Conservation (phyloP, 495 filamentous ascomycete species). For the Talaromyces trachyspermus region DNA sequence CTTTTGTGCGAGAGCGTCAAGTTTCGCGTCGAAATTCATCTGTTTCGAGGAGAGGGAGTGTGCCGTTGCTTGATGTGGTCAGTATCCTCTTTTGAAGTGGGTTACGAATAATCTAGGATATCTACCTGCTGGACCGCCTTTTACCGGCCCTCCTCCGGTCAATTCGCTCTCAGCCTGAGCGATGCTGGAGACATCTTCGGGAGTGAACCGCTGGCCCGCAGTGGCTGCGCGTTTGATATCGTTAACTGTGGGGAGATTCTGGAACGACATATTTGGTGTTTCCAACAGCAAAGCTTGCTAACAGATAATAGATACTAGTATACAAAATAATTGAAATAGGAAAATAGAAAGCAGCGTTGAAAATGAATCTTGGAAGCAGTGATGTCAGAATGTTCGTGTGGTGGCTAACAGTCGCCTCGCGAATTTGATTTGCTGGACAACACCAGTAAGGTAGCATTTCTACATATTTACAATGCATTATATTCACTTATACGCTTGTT, state of each 20-base stretch:
- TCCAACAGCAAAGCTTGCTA: too few relatives aligned
- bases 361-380: too few relatives aligned
- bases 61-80: slow-evolving; percentile 21
- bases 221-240: slow-evolving; percentile 31
- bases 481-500: too few relatives aligned
- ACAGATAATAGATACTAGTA: too few relatives aligned
- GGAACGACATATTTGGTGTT: slow-evolving; percentile 1
- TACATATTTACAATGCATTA: too few relatives aligned
- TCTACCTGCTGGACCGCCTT: slow-evolving; percentile 47
- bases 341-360: too few relatives aligned
- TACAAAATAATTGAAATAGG: too few relatives aligned
- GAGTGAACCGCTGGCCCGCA: slow-evolving; percentile 26
- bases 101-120: slow-evolving; percentile 8
- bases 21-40: slow-evolving; percentile 32
- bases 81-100: background rate
- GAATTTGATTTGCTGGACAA: too few relatives aligned
- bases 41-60: slow-evolving; percentile 30
- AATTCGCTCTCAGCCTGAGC: slow-evolving; percentile 30
- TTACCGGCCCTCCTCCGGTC: slow-evolving; percentile 42
- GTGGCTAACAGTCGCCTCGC: too few relatives aligned
- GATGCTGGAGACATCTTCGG: slow-evolving; percentile 26
- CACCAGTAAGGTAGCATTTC: too few relatives aligned
- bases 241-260: slow-evolving; percentile 18
- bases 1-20: slow-evolving; percentile 25
- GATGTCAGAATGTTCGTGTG: too few relatives aligned